Evolutionary conservation across 140 eudicot species (phyloP).

Genomic region (Oenanthe javanica): DNA sequence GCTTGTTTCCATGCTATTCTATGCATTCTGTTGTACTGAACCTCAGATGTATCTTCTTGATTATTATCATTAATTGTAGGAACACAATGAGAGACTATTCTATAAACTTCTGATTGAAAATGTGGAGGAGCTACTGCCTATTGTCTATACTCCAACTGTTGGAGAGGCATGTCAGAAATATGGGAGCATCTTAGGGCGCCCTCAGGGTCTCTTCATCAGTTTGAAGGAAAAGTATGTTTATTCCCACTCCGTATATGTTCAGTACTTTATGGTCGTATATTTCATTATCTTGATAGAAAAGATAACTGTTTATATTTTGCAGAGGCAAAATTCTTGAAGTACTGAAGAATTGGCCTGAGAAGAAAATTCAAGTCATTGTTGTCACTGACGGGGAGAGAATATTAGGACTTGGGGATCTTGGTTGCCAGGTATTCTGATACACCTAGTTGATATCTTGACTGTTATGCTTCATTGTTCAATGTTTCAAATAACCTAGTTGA

Average conservation of each 20-base stretch:
- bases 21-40: neutral
- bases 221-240: conserved; percentile 69
- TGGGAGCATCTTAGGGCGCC: conserved; percentile 75
- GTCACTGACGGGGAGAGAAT: conserved; percentile 95
- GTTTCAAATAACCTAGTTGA: neutral
- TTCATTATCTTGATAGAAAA: neutral
- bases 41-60: neutral
- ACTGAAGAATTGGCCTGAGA: conserved; percentile 92
- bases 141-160: conserved; percentile 71
- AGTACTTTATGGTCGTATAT: neutral
- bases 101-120: conserved; percentile 66
- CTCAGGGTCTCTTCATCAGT: conserved; percentile 91
- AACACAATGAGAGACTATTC: conserved; percentile 50
- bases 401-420: conserved; percentile 95
- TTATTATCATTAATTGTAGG: neutral
- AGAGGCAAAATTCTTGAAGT: conserved; percentile 92
- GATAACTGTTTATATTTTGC: conserved; percentile 8
- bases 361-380: conserved; percentile 86
- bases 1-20: neutral
- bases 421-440: conserved; percentile 59
- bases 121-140: conserved; percentile 72
- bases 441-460: neutral
- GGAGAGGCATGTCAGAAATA: conserved; percentile 96
- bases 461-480: neutral
- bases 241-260: neutral